Evolutionary conservation across 2,329 filamentous ascomycete genomes (phyloP).

Genomic region (Blastomyces gilchristii): DNA sequence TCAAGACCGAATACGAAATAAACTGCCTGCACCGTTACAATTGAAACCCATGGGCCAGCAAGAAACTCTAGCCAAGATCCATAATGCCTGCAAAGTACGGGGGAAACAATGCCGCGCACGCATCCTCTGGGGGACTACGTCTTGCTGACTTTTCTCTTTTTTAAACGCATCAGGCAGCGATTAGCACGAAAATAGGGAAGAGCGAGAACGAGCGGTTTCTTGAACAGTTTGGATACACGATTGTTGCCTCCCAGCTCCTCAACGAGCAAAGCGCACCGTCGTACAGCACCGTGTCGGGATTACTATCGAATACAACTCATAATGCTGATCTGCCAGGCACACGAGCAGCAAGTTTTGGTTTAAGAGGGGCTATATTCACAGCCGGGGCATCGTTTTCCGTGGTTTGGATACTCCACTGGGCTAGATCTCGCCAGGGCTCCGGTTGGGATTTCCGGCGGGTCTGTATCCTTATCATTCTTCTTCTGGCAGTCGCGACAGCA

Average conservation of each 20-base stretch:
- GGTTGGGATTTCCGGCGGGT: conserved; percentile 34
- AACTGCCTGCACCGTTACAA: conserved; percentile 40
- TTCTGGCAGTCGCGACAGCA: conserved; percentile 44
- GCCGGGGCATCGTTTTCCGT: conserved; percentile 51
- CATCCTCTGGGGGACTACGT: neutral
- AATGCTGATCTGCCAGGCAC: conserved; percentile 27
- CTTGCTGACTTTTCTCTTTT: conserved; percentile 4
- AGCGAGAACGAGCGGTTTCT: conserved; percentile 76
- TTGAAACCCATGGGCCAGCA: conserved; percentile 23
- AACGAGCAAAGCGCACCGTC: conserved; percentile 47
- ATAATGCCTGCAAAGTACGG: conserved; percentile 41
- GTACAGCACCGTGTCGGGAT: conserved; percentile 30
- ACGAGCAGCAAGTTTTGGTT: conserved; percentile 40
- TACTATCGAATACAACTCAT: conserved; percentile 24
- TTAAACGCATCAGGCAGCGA: conserved; percentile 45
- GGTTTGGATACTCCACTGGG: conserved; percentile 63
- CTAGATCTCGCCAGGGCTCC: conserved; percentile 45
- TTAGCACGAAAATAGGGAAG: conserved; percentile 52
- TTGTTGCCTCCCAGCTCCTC: conserved; percentile 82
- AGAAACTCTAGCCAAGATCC: conserved; percentile 31
- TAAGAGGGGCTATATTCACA: conserved; percentile 57
- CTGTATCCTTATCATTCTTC: conserved; percentile 34
- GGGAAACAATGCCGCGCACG: conserved; percentile 7
- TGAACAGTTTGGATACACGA: conserved; percentile 85
- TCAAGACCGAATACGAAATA: conserved; percentile 40